Base-by-base conservation (phyloP, 2,329 filamentous ascomycete genomes). In the Phialophora verrucosa region DNA sequence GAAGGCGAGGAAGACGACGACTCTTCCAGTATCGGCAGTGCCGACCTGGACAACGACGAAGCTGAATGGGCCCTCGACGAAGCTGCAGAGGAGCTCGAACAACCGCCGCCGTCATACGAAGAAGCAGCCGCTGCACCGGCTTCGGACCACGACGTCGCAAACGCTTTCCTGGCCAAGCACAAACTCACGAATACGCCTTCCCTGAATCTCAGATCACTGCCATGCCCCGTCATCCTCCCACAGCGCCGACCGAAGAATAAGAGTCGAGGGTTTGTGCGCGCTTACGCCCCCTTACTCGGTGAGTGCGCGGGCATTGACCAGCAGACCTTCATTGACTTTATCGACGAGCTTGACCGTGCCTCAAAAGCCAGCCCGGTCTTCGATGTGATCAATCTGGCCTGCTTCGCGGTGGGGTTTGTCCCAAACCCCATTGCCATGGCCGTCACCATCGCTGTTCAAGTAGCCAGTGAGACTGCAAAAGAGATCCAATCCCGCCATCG, bases 221-320 rank as follows among this genome's bases (percentile, higher is more conserved):
- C 78, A n/a, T 76, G 78, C 57, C 83, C 83, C 0, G 81, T 86
- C 25, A 80, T 86, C 25, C 73, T 87, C 3, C 82, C 83, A 0
- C 85, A 87, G 64, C 76, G 84, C 2, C 79, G 85, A 11, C 84
- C 84, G 0, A 77, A 80, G 32, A 76, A 79, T 35, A 82, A 82
- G 59, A 72, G 75, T 0, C 78, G 84, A 12, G 85, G 84, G 0
- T 86, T 86, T 68, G 76, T 85, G 3, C 78, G 80, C n/a, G 84
- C 82, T 0, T 86, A 86, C 71, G 78, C 84, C 0, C 84, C 84
- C 0, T 73, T 82, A 0, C 76, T 87, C 0, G 76, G 75, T n/a
- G 71, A 78, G 12, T 67, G 64, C 38, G 75, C 75, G 14, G 83
- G 81, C 2, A 83, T 87, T 66, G 78, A 82, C 61, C 79, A 85